These are phyloP conservation scores for Xylariaceae sp. DNA, from an alignment of 2,329 filamentous ascomycete species.

Conservation along the genomic window DNA sequence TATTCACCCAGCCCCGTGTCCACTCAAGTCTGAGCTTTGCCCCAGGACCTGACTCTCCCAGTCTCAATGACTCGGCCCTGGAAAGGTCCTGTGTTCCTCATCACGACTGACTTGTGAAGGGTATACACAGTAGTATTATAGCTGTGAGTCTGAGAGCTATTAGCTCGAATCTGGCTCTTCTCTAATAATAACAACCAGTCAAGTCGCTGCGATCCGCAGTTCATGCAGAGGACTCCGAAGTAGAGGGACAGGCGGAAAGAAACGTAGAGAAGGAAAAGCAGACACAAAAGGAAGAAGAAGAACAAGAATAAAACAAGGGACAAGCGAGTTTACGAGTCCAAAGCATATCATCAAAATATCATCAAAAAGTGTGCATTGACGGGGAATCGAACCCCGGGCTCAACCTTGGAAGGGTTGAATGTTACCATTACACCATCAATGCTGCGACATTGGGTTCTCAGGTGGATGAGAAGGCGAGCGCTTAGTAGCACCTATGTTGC, in stretches of 20 bases:
- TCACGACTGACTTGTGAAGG: not conserved
- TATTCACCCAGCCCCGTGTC: no score
- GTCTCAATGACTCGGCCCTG: not conserved
- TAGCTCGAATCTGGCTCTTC: not conserved
- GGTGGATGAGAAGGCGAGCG: no score
- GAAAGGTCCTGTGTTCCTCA: not conserved
- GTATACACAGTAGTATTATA: not conserved
- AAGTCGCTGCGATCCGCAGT: not conserved
- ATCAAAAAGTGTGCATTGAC: not conserved
- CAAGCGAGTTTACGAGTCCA: not conserved
- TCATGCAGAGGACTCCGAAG: not conserved
- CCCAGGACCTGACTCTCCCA: no score
- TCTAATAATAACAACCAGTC: not conserved
- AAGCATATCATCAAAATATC: not conserved
- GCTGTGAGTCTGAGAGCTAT: not conserved
- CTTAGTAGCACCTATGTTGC: no score
- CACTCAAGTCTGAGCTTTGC: no score
- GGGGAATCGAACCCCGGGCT: constrained; percentile 1
- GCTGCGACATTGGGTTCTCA: not conserved
- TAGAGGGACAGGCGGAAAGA: not conserved
- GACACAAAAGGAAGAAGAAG: not conserved
- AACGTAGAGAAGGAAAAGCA: not conserved
- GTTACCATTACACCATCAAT: constrained; percentile 1
- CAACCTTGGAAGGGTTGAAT: not conserved
- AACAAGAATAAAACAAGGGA: not conserved